Conservation (phyloP, 2,329 filamentous ascomycete genomes). For the Fusarium piperis region DNA sequence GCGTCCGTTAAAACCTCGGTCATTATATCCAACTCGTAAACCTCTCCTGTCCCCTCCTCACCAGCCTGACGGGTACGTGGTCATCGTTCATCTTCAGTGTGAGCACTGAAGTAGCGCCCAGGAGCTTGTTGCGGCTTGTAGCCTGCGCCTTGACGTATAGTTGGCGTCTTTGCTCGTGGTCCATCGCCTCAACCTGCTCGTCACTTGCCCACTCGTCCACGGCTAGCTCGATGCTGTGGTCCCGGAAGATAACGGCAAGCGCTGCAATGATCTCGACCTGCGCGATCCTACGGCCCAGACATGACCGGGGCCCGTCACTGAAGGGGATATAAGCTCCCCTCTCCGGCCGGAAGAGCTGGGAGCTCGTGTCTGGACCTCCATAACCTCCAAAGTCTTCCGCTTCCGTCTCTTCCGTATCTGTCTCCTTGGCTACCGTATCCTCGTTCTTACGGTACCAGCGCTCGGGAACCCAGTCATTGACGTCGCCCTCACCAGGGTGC, state of each 20-base stretch:
- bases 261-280: slow-evolving; percentile 67
- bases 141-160: slow-evolving; percentile 71
- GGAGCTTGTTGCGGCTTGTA: slow-evolving; percentile 62
- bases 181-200: slow-evolving; percentile 64
- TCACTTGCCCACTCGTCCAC: slow-evolving; percentile 68
- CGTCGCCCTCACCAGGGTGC: slow-evolving; percentile 59
- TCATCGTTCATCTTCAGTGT: slow-evolving; percentile 76
- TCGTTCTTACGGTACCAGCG: slow-evolving; percentile 68
- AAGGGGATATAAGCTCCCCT: slow-evolving; percentile 68
- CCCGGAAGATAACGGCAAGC: slow-evolving; percentile 64
- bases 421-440: slow-evolving; percentile 34
- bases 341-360: slow-evolving; percentile 67
- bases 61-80: slow-evolving; percentile 73
- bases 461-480: slow-evolving; percentile 76
- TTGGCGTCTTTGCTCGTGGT: slow-evolving; percentile 53
- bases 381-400: slow-evolving; percentile 68
- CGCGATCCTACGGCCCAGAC: slow-evolving; percentile 67
- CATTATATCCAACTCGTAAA: slow-evolving; percentile 61
- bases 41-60: slow-evolving; percentile 74
- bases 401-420: slow-evolving; percentile 34
- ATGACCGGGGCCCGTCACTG: slow-evolving; percentile 66
- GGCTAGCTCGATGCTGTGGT: slow-evolving; percentile 75
- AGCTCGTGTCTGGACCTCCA: slow-evolving; percentile 68
- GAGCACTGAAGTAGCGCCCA: slow-evolving; percentile 68
- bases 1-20: neutral